Evolutionary conservation across 2,329 filamentous ascomycete species (phyloP), one percentile per base, ranked within the genome.

Genomic region (Trichothecium roseum): DNA sequence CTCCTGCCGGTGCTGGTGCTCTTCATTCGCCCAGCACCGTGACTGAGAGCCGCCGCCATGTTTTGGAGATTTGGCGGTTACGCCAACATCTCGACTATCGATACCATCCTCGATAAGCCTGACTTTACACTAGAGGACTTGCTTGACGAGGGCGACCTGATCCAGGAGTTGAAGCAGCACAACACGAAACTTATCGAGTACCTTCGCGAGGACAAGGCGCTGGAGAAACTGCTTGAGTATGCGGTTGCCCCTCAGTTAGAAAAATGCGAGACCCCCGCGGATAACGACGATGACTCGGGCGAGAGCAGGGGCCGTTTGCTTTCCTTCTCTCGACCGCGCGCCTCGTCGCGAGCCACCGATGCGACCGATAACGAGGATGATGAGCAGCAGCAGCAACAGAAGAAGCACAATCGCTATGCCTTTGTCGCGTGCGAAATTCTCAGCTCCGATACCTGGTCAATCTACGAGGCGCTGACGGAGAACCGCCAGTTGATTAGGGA

Each of bases 61-160:
- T 98, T 98, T 66, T 98, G 91, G 91, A 83, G 89, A 66, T 98
- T 96, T 73, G 89, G 91, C 73, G 87, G 87, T 56, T 96, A 96
- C 73, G 85, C 88, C 71, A 94, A 86, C 72, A 83, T 94, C 64
- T 95, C 89, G 52, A 83, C 88, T 55, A 86, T 98, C 62, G 91
- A 96, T 63, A 87, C 81, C 49, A 84, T 98, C 54, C 86, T 98
- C 58, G 91, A 98, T 58, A 94, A 94, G 63, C 79, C 93, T 49
- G 84, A 94, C 63, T 88, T 95, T 56, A 87, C 84, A 35, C 81
- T 96, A 46, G 91, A 98, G 63, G 89, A 96, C 57, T 72, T 98
- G 40, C 78, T 98, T 43, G 88, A 96, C 59, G 91, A 98, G 69
- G 83, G 84, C 53, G 91, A 98, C 57, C 67, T 96, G 51, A 91